These are phyloP conservation scores for Symbiodinium natans DNA, from an alignment of 73 alveolate genomes.

Conservation along the genomic window DNA sequence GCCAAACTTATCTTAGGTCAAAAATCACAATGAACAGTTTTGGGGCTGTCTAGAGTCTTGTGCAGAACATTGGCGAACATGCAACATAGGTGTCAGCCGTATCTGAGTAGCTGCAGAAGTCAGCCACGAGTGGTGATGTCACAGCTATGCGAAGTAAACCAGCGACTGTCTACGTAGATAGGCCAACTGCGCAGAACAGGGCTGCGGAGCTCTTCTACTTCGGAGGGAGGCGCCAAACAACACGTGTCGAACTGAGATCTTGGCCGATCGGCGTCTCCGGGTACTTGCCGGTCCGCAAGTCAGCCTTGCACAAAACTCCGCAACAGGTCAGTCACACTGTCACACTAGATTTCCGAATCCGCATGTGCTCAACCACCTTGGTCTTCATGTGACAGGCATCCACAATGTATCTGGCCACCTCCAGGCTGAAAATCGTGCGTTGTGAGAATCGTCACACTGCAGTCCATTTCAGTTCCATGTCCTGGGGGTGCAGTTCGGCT, in stretches of 20 bases:
- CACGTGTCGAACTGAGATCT: not conserved
- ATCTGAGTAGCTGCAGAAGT: too few species aligned
- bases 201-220: not conserved
- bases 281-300: conserved; percentile 63
- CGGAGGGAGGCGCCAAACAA: not conserved
- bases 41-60: too few species aligned
- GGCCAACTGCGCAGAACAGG: not conserved
- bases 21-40: too few species aligned
- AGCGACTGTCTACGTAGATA: too few species aligned
- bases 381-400: conserved; percentile 80
- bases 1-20: too few species aligned
- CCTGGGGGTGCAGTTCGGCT: not conserved
- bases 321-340: not conserved
- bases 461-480: too few species aligned
- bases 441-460: not conserved
- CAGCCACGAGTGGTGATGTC: too few species aligned
- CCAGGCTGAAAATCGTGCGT: not conserved
- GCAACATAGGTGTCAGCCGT: too few species aligned
- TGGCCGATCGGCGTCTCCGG: conserved; percentile 88
- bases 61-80: too few species aligned
- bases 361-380: too few species aligned
- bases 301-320: conserved; percentile 20
- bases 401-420: conserved; percentile 71
- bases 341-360: not conserved
- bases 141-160: too few species aligned